Conservation (phyloP, 495 filamentous ascomycete species). For the Stereocaulon alpinum region DNA sequence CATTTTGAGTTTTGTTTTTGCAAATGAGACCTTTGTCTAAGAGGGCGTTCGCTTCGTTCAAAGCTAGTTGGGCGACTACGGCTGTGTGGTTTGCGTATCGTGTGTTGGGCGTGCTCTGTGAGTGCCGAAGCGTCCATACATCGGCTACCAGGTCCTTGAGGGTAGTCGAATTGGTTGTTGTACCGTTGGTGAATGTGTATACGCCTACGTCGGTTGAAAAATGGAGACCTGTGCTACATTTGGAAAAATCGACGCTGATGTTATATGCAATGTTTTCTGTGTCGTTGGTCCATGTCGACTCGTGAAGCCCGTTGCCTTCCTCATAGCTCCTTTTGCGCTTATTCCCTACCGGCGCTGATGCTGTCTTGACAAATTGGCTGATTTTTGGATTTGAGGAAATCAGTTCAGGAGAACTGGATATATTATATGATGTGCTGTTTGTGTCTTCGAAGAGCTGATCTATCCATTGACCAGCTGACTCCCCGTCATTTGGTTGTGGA, state of each 20-base stretch:
- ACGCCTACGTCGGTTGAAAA: constrained; percentile 2
- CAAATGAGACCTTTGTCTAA: constrained; percentile 5
- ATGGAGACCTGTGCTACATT: constrained; percentile 1
- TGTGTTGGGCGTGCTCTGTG: background rate
- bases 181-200: constrained; percentile 12
- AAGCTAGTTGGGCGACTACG: background rate
- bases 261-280: constrained; percentile 3
- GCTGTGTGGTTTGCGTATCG: constrained; percentile 13
- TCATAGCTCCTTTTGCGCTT: background rate
- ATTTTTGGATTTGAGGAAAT: background rate
- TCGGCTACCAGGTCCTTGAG: constrained; percentile 8
- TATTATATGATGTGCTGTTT: background rate
- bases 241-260: constrained; percentile 11
- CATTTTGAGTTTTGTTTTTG: background rate
- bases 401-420: background rate
- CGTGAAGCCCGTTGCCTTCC: constrained; percentile 3
- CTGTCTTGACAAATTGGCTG: background rate
- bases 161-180: constrained; percentile 3
- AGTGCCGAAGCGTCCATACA: constrained; percentile 5
- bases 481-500: background rate
- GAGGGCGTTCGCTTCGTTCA: constrained; percentile 4
- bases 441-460: background rate
- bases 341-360: background rate
- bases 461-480: constrained; percentile 5
- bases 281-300: constrained; percentile 3